Evolutionary conservation across 371 early-diverging fungal genomes (phyloP).

Genomic region (Basidiobolus heterosporus): DNA sequence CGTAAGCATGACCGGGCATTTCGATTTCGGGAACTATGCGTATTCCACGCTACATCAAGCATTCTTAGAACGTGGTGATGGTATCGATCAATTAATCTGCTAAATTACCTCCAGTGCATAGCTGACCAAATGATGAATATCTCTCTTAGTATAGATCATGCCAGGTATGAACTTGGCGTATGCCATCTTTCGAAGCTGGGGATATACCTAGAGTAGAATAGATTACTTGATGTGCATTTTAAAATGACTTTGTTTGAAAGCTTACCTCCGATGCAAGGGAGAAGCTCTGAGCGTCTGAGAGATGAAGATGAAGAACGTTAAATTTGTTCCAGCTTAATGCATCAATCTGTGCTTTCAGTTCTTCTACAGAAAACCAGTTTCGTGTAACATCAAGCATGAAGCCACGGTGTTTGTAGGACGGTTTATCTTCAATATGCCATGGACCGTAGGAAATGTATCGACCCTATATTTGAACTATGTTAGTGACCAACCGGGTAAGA

Average conservation of each 20-base stretch:
- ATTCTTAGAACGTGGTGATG: too few relatives aligned
- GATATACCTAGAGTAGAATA: constrained; percentile 1
- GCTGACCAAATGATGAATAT: constrained; percentile 33
- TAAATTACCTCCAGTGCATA: constrained; percentile 29
- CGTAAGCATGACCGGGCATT: constrained; percentile 57
- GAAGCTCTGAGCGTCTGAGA: constrained; percentile 64
- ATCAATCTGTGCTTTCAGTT: constrained; percentile 43
- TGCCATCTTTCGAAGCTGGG: too few relatives aligned
- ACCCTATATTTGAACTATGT: constrained; percentile 4
- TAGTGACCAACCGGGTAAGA: constrained; percentile 7
- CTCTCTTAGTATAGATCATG: constrained; percentile 34
- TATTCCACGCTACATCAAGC: constrained; percentile 30
- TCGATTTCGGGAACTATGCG: constrained; percentile 65
- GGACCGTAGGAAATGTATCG: constrained; percentile 17
- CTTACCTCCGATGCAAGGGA: constrained; percentile 31
- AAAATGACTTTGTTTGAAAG: too few relatives aligned
- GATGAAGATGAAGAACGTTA: constrained; percentile 75
- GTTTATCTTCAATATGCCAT: constrained; percentile 43
- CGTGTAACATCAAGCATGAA: constrained; percentile 59
- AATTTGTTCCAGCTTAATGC: constrained; percentile 65
- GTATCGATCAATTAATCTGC: constrained; percentile 7
- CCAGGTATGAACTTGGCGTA: constrained; percentile 18
- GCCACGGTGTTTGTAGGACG: constrained; percentile 54
- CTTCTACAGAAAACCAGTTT: constrained; percentile 48
- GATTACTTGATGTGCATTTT: too few relatives aligned